Evolutionary conservation across 495 filamentous ascomycete species (phyloP).

Genomic region (Xylaria longipes): DNA sequence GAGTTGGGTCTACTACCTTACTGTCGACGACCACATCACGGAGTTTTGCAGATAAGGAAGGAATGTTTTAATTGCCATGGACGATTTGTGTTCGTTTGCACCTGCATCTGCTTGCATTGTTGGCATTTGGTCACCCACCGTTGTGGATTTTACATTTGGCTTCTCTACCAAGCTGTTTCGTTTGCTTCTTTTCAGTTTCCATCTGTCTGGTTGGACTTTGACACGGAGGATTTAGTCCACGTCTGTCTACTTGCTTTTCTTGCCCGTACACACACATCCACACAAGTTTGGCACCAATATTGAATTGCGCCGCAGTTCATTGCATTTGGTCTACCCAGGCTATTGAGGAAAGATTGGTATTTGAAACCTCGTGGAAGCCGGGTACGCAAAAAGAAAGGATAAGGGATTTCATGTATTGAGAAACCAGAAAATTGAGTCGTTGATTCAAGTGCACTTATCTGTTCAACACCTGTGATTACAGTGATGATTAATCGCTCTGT

Average conservation of each 20-base stretch:
- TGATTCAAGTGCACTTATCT: not conserved
- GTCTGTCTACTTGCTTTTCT: not conserved
- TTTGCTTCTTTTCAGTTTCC: not conserved
- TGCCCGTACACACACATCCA: not conserved
- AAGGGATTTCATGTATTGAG: not conserved
- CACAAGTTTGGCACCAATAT: not conserved
- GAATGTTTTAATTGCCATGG: not conserved
- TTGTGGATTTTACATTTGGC: not conserved
- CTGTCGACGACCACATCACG: not conserved
- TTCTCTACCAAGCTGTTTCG: not conserved
- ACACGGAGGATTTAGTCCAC: not conserved
- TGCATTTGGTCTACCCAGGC: not conserved
- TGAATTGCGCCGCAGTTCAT: not conserved
- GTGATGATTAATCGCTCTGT: not conserved
- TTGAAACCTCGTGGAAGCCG: not conserved
- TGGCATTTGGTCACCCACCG: not conserved
- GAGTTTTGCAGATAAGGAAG: not conserved
- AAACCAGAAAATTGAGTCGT: not conserved
- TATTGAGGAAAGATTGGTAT: not conserved
- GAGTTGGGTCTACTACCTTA: not conserved
- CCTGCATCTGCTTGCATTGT: not conserved
- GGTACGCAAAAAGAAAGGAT: not conserved
- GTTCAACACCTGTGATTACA: not conserved
- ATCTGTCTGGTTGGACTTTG: not conserved
- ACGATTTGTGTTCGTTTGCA: not conserved